Percentiles rank a stretch among this genome's conserved stretches.
phyloP scores from a whole-genome alignment of 768 basidiomycete genomes.

The Tephrocybe sp. region DNA sequence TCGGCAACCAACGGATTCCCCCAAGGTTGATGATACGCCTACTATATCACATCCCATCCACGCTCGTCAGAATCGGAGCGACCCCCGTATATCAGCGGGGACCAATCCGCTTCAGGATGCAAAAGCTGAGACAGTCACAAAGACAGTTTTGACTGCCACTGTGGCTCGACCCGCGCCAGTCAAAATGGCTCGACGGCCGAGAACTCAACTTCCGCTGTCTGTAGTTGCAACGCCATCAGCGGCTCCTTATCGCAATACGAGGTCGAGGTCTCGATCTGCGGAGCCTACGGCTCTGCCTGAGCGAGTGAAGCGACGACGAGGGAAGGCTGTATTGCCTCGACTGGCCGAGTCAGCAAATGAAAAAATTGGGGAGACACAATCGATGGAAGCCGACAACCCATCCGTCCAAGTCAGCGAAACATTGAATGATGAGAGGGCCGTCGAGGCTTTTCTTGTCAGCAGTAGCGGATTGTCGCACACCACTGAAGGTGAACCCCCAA shows the following conservation, averaged over 20 bases:
- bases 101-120: not conserved
- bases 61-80: too few relatives aligned
- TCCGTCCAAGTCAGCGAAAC: constrained; percentile 4
- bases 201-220: not conserved
- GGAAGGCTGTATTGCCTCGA: not conserved
- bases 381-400: not conserved
- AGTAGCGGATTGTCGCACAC: constrained; percentile 7
- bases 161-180: not conserved
- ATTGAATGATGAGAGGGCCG: constrained; percentile 22
- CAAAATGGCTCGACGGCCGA: constrained; percentile 6
- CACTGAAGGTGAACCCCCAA: not conserved
- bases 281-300: constrained; percentile 20
- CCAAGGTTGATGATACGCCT: not conserved
- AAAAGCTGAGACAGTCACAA: too few relatives aligned
- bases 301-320: not conserved
- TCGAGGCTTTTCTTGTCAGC: constrained; percentile 23
- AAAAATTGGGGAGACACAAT: too few relatives aligned
- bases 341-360: not conserved
- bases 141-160: not conserved
- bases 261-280: constrained; percentile 31
- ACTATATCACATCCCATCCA: too few relatives aligned
- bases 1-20: not conserved
- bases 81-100: too few relatives aligned
- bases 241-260: constrained; percentile 32
- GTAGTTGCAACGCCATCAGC: constrained; percentile 1